Evolutionary conservation across 2,329 filamentous ascomycete genomes (phyloP).

Genomic region (Bertia moriformis): DNA sequence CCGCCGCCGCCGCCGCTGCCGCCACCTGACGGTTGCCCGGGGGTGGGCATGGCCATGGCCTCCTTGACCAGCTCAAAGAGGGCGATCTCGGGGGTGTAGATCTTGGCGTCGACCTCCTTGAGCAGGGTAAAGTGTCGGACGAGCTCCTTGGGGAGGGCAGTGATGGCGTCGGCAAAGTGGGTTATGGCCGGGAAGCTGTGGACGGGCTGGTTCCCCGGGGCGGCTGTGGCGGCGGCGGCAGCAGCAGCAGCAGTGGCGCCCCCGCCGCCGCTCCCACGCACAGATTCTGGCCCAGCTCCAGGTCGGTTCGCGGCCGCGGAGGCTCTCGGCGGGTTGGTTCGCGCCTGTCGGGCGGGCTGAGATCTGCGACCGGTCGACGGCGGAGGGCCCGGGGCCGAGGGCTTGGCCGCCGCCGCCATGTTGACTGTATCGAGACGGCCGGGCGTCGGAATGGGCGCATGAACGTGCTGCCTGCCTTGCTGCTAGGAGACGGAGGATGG

Average conservation of each 20-base stretch:
- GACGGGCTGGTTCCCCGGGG: conserved; percentile 39
- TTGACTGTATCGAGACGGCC: too few relatives aligned
- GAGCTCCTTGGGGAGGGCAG: conserved; percentile 84
- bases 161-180: conserved; percentile 80
- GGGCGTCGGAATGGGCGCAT: too few relatives aligned
- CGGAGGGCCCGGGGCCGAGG: conserved; percentile 21
- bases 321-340: conserved; percentile 48
- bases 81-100: conserved; percentile 73
- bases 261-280: too few relatives aligned
- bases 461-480: too few relatives aligned
- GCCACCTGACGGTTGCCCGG: conserved; percentile 25
- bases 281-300: not conserved
- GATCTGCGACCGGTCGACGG: conserved; percentile 38
- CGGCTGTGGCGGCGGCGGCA: too few relatives aligned
- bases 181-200: conserved; percentile 53
- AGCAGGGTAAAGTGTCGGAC: conserved; percentile 89
- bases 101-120: conserved; percentile 96
- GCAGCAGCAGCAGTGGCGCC: too few relatives aligned
- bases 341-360: conserved; percentile 50
- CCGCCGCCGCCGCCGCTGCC: conserved; percentile 26
- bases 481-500: too few relatives aligned
- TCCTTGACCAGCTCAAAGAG: conserved; percentile 62
- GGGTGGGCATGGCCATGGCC: conserved; percentile 32
- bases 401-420: conserved; percentile 41
- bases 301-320: conserved; percentile 23